Percentiles rank a stretch among this genome's conserved stretches.
These are phyloP conservation scores for Stachybotrys chartarum DNA, from an alignment of 2,329 filamentous ascomycete species.

Conservation along the genomic window DNA sequence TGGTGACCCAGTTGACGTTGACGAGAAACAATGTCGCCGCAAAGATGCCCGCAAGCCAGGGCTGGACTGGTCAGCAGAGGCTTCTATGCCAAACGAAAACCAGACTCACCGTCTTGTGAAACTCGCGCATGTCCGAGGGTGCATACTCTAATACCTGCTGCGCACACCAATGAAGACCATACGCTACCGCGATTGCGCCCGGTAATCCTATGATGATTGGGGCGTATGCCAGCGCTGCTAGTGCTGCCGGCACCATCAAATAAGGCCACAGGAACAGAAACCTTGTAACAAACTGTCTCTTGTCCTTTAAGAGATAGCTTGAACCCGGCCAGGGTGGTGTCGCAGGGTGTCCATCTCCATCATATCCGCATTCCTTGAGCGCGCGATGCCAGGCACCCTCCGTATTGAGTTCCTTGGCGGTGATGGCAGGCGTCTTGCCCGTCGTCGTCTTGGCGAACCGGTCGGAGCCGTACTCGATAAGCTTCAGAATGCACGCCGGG, in stretches of 20 bases:
- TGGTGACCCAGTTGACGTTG: slow-evolving; percentile 66
- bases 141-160: slow-evolving; percentile 75
- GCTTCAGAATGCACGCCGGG: slow-evolving; percentile 80
- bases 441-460: slow-evolving; percentile 83
- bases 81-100: background rate
- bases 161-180: slow-evolving; percentile 68
- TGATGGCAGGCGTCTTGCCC: slow-evolving; percentile 82
- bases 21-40: slow-evolving; percentile 78
- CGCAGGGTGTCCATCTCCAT: slow-evolving; percentile 66
- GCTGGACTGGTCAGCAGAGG: slow-evolving; percentile 37
- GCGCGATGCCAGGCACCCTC: slow-evolving; percentile 74
- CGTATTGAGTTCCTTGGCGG: slow-evolving; percentile 87
- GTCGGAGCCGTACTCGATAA: slow-evolving; percentile 93
- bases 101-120: slow-evolving; percentile 74
- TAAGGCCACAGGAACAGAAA: slow-evolving; percentile 92
- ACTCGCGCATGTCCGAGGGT: slow-evolving; percentile 78
- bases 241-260: slow-evolving; percentile 60
- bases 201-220: slow-evolving; percentile 73
- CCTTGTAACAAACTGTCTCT: slow-evolving; percentile 68
- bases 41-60: slow-evolving; percentile 92
- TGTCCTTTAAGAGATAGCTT: slow-evolving; percentile 67
- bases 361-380: slow-evolving; percentile 76
- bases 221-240: slow-evolving; percentile 67
- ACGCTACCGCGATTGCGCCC: slow-evolving; percentile 56
- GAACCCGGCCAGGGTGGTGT: slow-evolving; percentile 65